phyloP scores from a whole-genome alignment of 148 eudicot species.

The Cornus controversa region DNA sequence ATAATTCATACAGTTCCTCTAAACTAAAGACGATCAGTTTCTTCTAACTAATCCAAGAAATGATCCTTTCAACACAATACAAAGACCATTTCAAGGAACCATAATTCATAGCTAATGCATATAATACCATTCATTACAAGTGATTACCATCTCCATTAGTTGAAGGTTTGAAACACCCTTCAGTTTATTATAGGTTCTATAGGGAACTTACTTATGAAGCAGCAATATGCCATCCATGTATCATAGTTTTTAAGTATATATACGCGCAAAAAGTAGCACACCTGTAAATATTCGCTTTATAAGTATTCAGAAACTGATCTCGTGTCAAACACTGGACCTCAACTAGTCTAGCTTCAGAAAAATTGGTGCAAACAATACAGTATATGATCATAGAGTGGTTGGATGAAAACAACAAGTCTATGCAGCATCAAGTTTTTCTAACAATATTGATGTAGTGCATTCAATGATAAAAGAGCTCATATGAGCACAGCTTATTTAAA shows the following conservation, averaged over 20 bases:
- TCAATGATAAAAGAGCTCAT: neutral
- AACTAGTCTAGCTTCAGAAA: too few relatives aligned
- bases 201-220: too few relatives aligned
- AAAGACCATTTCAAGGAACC: conserved; percentile 9
- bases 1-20: conserved; percentile 12
- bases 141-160: conserved; percentile 25
- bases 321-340: too few relatives aligned
- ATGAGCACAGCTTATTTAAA: conserved; percentile 15
- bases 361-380: too few relatives aligned
- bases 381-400: too few relatives aligned
- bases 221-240: too few relatives aligned
- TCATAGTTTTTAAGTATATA: too few relatives aligned
- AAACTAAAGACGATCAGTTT: conserved; percentile 8
- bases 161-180: conserved; percentile 55
- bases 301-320: too few relatives aligned
- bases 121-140: neutral
- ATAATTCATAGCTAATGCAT: conserved; percentile 8
- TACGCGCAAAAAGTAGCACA: too few relatives aligned
- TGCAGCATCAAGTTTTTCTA: neutral
- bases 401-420: too few relatives aligned
- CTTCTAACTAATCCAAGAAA: conserved; percentile 16
- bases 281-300: too few relatives aligned
- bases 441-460: neutral
- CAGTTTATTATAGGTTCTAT: too few relatives aligned
- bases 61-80: neutral